Evolutionary conservation across 306 rosid genomes (phyloP), one percentile per base, ranked within the genome.

Genomic region (Trichosanthes truncata): DNA sequence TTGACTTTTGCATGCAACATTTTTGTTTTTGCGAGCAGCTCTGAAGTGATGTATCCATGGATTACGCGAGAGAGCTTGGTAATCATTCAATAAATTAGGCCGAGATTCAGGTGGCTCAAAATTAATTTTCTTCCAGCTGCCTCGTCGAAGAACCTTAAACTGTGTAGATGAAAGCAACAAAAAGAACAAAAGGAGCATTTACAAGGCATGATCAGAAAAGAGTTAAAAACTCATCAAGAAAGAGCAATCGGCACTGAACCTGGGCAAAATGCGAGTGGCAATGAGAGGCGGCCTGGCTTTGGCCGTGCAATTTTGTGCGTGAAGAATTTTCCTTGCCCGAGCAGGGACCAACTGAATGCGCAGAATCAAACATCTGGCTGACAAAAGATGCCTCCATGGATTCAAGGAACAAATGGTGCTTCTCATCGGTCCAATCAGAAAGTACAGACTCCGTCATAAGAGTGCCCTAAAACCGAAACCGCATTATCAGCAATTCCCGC

Each of bases 381-480:
- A 92, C 95, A 67, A 92, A 92, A 29, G 95, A 89, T 46, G 95
- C 85, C 86, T 92, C 97, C 86, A 92, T 90, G n/a, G 92, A 92
- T 55, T 92, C 87, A 15, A 92, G 89, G 87, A 86, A 92, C 89
- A 86, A 57, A 79, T 91, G 88, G 80, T 92, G 97, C 87, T 92
- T 92, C 82, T 89, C 92, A 43, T 92, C 89, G 6, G 97, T 92
- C 97, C 97, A 92, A 65, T 87, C 91, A 48, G 79, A 80, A 45
- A 83, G 84, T 83, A 71, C 63, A 45, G 89, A 56, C 52, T 87
- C 89, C 29, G 82, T 29, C 56, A 41, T 40, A 38, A 6, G 85
- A 33, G 62, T 74, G 46, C 78, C 73, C 80, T 48, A 83, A 43
- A 77, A 43, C 71, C 62, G n/a, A 20, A 14, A 51, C 62, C 69